Evolutionary conservation across 495 filamentous ascomycete genomes (phyloP), one percentile per base, ranked within the genome.

Genomic region (Penicillium taxi): DNA sequence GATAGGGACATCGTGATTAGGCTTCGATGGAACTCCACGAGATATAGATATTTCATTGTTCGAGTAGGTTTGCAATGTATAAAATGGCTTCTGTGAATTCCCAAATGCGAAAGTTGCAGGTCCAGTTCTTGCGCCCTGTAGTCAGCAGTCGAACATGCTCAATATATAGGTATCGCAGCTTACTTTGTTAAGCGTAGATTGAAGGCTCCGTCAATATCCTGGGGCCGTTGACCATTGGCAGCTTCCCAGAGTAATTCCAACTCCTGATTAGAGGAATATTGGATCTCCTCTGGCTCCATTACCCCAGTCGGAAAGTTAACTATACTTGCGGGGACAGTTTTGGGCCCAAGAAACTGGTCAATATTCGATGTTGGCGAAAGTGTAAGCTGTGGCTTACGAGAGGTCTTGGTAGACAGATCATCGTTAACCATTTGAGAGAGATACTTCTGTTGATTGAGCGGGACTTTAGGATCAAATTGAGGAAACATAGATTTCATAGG

Each of bases 401-500:
- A 18, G 16, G 44, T 14, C 19, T 50, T 56, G 8, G 70, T 65
- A 11, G 73, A 25, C 9, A 28, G 9, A 17, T n/a, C 66, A 53
- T 69, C 38, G 60, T 45, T 54, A 72, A 72, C 37, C 9, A 42
- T 29, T 3, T 73, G 77, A 8, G 81, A 80, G 37, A 71, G 77
- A 50, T 87, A 86, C 25, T 69, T 63, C 52, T 91, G 84, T 37
- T 77, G 74, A 39, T 72, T 69, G 16, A 86, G 68, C 6, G 82
- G 73, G 6, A 82, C 32, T n/a, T 73, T 72, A 7, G 78, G 77
- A 54, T 94, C 77, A 50, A 86, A 89, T n/a, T 68, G 74, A 9
- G 86, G 86, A 53, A 94, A 91, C 41, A 91, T 91, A 9, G 79
- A 82, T 40, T 63, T 67, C 62, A 82, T 82, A 49, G 67, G 52